These are phyloP conservation scores for Leonotis leonurus DNA, from an alignment of 257 asterid genomes.

Conservation along the genomic window DNA sequence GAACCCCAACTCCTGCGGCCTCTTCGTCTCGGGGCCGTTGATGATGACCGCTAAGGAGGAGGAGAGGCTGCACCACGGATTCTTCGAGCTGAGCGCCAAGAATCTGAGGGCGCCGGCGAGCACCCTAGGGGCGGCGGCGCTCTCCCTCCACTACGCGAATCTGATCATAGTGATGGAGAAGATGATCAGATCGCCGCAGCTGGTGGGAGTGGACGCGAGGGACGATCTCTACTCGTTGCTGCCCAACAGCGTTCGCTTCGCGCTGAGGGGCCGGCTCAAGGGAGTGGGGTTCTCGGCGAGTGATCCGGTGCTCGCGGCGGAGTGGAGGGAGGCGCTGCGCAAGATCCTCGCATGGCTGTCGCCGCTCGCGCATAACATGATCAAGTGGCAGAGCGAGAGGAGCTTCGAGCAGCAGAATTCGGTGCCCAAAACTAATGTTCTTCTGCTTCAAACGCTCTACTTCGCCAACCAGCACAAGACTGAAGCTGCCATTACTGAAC, in stretches of 20 bases:
- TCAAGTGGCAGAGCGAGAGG: constrained; percentile 95
- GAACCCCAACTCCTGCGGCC: constrained; percentile 21
- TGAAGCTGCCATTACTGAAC: constrained; percentile 95
- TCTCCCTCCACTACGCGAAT: constrained; percentile 73
- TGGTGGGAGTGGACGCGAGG: constrained; percentile 80
- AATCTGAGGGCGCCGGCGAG: constrained; percentile 50
- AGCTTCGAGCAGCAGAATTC: constrained; percentile 80
- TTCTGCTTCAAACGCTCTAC: constrained; percentile 56
- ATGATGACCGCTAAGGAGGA: too few relatives aligned
- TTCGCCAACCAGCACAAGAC: constrained; percentile 82
- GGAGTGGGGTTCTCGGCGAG: constrained; percentile 75
- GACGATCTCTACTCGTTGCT: constrained; percentile 83
- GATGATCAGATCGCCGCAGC: constrained; percentile 81
- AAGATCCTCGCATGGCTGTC: constrained; percentile 82
- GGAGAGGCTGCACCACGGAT: constrained; percentile 15
- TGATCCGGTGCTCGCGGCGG: constrained; percentile 67
- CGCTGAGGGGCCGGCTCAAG: constrained; percentile 50
- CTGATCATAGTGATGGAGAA: constrained; percentile 79
- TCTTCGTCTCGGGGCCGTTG: constrained; percentile 59
- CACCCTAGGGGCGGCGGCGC: constrained; percentile 79
- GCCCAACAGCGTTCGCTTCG: constrained; percentile 56
- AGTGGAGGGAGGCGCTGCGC: constrained; percentile 86
- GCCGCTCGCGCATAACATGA: constrained; percentile 92
- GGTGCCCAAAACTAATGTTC: constrained; percentile 58
- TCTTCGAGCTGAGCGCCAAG: constrained; percentile 48